Percentiles rank a stretch among this genome's conserved stretches.
Evolutionary conservation across 2,329 filamentous ascomycete genomes (phyloP).

Genomic region (Aspergillus ibericus): DNA sequence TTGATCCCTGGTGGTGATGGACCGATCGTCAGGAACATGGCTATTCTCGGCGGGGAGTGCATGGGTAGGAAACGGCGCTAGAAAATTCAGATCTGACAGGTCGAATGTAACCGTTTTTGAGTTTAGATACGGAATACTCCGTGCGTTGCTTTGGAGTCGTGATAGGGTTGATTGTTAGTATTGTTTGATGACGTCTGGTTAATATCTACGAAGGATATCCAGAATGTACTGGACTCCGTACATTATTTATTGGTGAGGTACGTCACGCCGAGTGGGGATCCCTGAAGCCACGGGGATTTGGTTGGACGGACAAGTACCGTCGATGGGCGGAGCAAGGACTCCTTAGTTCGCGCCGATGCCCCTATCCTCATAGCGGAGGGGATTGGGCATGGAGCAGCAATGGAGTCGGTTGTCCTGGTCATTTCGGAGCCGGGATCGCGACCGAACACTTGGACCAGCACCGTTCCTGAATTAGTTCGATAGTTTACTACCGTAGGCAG

Average conservation of each 20-base stretch:
- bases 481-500: too few species aligned
- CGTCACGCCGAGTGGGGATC: background rate
- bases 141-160: too few species aligned
- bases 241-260: too few species aligned
- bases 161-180: too few species aligned
- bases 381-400: background rate
- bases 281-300: background rate
- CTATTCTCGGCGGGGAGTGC: background rate
- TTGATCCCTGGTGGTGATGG: background rate
- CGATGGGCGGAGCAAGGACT: background rate
- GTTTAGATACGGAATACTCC: too few species aligned
- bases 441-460: background rate
- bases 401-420: constrained; percentile 2
- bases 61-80: background rate
- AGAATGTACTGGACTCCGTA: too few species aligned
- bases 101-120: background rate
- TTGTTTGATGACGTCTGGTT: too few species aligned
- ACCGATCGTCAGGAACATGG: constrained; percentile 2
- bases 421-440: constrained; percentile 3
- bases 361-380: background rate
- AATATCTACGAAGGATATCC: too few species aligned
- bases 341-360: background rate
- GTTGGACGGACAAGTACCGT: background rate
- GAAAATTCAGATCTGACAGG: background rate
- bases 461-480: background rate